A percentile compares a stretch with the other conserved stretches of the same genome.
These are phyloP conservation scores for Termitomyces sp. DNA, from an alignment of 768 basidiomycete species.

Conservation along the genomic window DNA sequence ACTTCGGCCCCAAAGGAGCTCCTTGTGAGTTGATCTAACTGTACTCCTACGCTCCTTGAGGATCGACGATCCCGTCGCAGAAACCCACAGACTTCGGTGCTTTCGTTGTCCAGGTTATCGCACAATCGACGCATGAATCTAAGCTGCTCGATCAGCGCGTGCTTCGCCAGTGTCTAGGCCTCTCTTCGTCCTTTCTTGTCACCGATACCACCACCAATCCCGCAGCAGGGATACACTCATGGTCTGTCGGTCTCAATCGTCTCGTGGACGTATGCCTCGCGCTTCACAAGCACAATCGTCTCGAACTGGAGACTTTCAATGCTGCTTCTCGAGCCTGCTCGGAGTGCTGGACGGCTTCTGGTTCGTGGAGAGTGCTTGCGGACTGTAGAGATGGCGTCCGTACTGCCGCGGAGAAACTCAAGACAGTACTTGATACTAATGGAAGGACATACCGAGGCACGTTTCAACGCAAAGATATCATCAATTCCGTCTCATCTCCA, in stretches of 20 bases:
- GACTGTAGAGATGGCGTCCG: slow-evolving; percentile 59
- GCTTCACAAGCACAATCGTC: slow-evolving; percentile 59
- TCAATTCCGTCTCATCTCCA: slow-evolving; percentile 5
- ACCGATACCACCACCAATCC: slow-evolving; percentile 66
- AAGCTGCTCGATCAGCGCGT: slow-evolving; percentile 50
- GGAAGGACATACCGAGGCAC: slow-evolving; percentile 42
- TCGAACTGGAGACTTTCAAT: slow-evolving; percentile 74
- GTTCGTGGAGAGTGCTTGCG: slow-evolving; percentile 62
- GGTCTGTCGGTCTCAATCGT: slow-evolving; percentile 61
- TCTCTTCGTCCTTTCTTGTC: slow-evolving; percentile 75
- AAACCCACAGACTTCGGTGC: slow-evolving; percentile 52
- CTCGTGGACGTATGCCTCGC: slow-evolving; percentile 69
- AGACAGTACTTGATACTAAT: slow-evolving; percentile 50
- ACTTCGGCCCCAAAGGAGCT: background rate
- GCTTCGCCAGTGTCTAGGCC: slow-evolving; percentile 58
- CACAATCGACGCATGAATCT: slow-evolving; percentile 40
- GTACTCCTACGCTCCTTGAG: background rate
- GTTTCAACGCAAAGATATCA: background rate
- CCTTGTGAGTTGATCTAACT: slow-evolving; percentile 7
- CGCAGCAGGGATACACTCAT: slow-evolving; percentile 48
- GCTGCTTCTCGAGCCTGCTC: slow-evolving; percentile 66
- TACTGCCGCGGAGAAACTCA: slow-evolving; percentile 55
- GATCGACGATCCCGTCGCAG: slow-evolving; percentile 5
- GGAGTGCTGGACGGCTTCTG: slow-evolving; percentile 75
- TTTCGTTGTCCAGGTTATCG: slow-evolving; percentile 52